Evolutionary conservation across 257 asterid species (phyloP).

Genomic region (Catharanthus roseus): DNA sequence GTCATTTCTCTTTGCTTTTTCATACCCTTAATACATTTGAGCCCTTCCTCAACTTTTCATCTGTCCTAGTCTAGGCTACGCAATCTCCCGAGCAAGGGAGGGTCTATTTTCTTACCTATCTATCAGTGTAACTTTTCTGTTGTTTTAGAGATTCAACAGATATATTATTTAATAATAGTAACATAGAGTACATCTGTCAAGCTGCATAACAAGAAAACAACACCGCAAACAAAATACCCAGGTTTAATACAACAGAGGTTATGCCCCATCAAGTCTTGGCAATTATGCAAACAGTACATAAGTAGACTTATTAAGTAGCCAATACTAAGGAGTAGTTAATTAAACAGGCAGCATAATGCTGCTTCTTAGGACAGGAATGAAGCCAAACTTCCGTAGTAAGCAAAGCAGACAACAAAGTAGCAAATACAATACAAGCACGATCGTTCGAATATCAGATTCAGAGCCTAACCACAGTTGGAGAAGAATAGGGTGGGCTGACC

Average conservation of each 20-base stretch:
- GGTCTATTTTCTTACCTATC: too few relatives aligned
- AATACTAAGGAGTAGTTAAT: background rate
- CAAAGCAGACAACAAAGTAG: background rate
- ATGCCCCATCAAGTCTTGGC: background rate
- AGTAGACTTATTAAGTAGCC: too few relatives aligned
- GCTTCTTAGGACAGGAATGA: background rate
- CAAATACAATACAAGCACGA: background rate
- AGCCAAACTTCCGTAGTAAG: background rate
- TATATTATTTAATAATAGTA: background rate
- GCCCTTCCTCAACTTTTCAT: too few relatives aligned
- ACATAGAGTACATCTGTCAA: background rate
- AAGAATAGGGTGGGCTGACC: conserved; percentile 64
- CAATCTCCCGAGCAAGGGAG: too few relatives aligned
- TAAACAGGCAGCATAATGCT: background rate
- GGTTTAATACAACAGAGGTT: background rate
- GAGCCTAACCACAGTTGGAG: conserved; percentile 41
- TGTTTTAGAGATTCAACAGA: too few relatives aligned
- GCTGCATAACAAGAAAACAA: background rate
- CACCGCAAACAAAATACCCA: background rate
- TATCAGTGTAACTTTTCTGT: too few relatives aligned
- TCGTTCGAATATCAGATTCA: conserved; percentile 18
- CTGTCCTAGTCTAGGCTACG: too few relatives aligned
- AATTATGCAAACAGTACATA: background rate
- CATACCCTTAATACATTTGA: too few relatives aligned
- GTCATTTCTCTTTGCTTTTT: too few relatives aligned